These are phyloP conservation scores for Lactarius pseudohatsudake DNA, from an alignment of 768 basidiomycete species.

Conservation along the genomic window DNA sequence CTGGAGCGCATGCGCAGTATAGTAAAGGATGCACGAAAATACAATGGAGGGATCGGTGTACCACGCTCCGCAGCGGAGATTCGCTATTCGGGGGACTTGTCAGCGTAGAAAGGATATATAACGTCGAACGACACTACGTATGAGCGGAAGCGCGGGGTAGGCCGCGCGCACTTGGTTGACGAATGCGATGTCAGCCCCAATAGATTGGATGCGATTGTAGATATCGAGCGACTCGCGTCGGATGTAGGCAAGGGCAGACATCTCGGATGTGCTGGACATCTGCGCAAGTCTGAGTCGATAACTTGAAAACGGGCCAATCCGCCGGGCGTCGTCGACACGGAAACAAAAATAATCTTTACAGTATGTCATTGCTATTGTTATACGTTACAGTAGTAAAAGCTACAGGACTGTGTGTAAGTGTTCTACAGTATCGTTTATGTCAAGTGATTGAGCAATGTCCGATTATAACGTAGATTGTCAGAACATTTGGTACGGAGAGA, in stretches of 20 bases:
- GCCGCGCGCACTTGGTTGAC: slow-evolving; percentile 52
- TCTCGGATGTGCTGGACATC: slow-evolving; percentile 6
- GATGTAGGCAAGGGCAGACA: slow-evolving; percentile 46
- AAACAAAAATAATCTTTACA: not conserved
- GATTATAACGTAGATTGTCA: not conserved
- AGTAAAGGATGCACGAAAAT: slow-evolving; percentile 15
- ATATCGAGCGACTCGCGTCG: slow-evolving; percentile 73
- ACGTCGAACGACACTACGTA: slow-evolving; percentile 46
- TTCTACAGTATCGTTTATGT: not conserved
- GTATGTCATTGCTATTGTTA: not conserved
- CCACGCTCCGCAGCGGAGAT: slow-evolving; percentile 93
- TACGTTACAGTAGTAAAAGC: not conserved
- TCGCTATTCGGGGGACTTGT: slow-evolving; percentile 50
- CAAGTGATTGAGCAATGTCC: not conserved
- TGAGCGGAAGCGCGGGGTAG: slow-evolving; percentile 52
- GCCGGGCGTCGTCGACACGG: not conserved
- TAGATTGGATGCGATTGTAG: slow-evolving; percentile 86
- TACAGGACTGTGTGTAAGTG: not conserved
- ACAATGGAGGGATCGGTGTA: slow-evolving; percentile 75
- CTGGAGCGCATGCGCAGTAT: slow-evolving; percentile 1
- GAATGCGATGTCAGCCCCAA: slow-evolving; percentile 73
- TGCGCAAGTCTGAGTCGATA: not conserved
- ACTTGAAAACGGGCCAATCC: not conserved
- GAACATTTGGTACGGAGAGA: not conserved
- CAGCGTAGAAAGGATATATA: not conserved